Evolutionary conservation across 805 yeast genomes (phyloP), one percentile per base, ranked within the genome.

Genomic region (Candida odintsovae): DNA sequence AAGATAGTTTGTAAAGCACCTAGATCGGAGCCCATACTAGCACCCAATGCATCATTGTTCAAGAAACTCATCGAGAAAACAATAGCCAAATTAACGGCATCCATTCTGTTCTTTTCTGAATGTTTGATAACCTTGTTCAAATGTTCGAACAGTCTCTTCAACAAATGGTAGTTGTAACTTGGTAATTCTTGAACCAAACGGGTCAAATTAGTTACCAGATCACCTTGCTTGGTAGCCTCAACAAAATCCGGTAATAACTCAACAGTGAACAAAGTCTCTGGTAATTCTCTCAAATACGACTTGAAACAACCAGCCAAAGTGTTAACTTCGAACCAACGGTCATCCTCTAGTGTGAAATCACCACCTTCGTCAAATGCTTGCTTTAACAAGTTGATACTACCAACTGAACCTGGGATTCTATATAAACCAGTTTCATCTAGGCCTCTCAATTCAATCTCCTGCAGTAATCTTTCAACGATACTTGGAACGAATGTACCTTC

Each of bases 351-450:
- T 5, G 77, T 68, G 43, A 72, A 71, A 11, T 64, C 65, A 36
- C 64, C 66, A 26, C 77, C 77, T 45, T 76, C 77, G 50, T 75
- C 81, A 58, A 80, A 79, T 13, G 80, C 77, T 31, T 66, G 68
- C 55, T 75, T 78, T 49, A 80, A 64, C 6, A 73, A 67, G 43
- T 78, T 75, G 40, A 80, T 78, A 42, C 79, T 75, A 8, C 80
- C 82, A 35, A 77, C 70, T 9, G 84, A 78, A 5, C 85, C 86
- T 1, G 84, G 80, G 29, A 80, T 72, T 62, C 98, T 79, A 63
- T 92, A 92, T 13, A 92, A 71, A 16, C 98, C 98, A 45, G 88
- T 86, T 61, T 90, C 97, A 54, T 88, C 90, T 25, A 92, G 63
- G 0, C 98, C 97, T 45, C 90, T 78, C n/a, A 72, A 66, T 63